Conservation (phyloP, 108 stramenopile species). For the Nannochloropsis salina region DNA sequence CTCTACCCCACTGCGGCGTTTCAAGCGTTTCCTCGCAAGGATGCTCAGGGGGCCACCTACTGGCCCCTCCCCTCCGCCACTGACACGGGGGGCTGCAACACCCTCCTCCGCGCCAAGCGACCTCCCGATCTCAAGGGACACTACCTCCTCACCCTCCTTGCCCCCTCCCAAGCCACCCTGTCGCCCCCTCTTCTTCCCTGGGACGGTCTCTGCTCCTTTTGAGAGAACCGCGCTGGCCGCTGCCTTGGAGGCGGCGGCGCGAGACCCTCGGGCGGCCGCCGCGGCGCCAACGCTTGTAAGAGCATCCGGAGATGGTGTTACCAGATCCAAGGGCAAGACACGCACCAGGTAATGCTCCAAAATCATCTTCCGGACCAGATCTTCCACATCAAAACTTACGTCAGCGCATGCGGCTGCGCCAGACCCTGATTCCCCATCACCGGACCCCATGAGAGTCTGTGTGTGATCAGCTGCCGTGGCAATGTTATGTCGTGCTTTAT, state of each 20-base stretch:
- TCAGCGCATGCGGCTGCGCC: not conserved
- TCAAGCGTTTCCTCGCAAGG: too few relatives aligned
- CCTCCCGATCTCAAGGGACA: not conserved
- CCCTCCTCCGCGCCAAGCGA: not conserved
- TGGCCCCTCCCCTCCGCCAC: too few relatives aligned
- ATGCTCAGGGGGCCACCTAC: too few relatives aligned
- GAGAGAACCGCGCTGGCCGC: not conserved
- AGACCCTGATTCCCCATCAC: not conserved
- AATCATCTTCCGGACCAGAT: not conserved
- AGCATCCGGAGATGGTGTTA: not conserved
- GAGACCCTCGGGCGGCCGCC: not conserved
- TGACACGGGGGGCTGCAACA: too few relatives aligned
- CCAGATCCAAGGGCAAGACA: not conserved
- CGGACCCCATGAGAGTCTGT: not conserved
- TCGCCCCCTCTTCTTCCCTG: not conserved
- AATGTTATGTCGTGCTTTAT: not conserved
- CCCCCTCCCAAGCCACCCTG: not conserved
- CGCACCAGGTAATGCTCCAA: not conserved
- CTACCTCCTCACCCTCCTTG: not conserved
- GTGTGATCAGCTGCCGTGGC: not conserved
- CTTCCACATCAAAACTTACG: not conserved
- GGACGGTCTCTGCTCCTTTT: not conserved
- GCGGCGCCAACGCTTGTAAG: constrained; percentile 5
- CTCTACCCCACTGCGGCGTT: not conserved
- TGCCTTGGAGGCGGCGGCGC: not conserved